These are phyloP conservation scores for Clavispora phyllophila DNA, from an alignment of 805 yeast genomes.

Conservation along the genomic window DNA sequence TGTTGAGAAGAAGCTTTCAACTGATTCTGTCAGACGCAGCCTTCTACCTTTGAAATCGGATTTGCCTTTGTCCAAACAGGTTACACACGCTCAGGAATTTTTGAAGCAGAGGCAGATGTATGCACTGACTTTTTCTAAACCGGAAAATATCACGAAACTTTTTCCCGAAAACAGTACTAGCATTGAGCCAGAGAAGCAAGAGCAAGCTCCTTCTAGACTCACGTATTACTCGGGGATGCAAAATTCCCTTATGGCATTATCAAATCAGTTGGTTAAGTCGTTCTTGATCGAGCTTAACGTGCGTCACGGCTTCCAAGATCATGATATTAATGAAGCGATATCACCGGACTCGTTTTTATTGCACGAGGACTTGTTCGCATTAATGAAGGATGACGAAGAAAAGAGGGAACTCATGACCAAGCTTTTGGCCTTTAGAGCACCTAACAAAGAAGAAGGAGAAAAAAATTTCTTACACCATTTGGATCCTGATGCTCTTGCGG, in stretches of 20 bases:
- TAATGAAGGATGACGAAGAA: constrained; percentile 12
- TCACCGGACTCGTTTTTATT: constrained; percentile 7
- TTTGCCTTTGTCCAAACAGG: neutral
- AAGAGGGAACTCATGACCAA: constrained; percentile 17
- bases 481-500: constrained; percentile 6
- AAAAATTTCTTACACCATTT: constrained; percentile 13
- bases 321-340: neutral
- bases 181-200: neutral
- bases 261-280: constrained; percentile 20
- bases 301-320: constrained; percentile 13
- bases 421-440: constrained; percentile 3
- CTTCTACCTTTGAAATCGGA: neutral
- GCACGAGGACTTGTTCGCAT: constrained; percentile 15
- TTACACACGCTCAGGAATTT: constrained; percentile 9
- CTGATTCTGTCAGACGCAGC: neutral
- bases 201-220: constrained; percentile 3
- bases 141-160: constrained; percentile 8
- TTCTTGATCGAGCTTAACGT: constrained; percentile 28
- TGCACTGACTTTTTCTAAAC: constrained; percentile 7
- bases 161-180: constrained; percentile 1
- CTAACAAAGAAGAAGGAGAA: constrained; percentile 9
- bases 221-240: constrained; percentile 16
- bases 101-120: constrained; percentile 9
- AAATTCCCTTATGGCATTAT: constrained; percentile 19
- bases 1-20: neutral